phyloP scores from a whole-genome alignment of 73 alveolate species.

The Paramecium sexaurelia region DNA sequence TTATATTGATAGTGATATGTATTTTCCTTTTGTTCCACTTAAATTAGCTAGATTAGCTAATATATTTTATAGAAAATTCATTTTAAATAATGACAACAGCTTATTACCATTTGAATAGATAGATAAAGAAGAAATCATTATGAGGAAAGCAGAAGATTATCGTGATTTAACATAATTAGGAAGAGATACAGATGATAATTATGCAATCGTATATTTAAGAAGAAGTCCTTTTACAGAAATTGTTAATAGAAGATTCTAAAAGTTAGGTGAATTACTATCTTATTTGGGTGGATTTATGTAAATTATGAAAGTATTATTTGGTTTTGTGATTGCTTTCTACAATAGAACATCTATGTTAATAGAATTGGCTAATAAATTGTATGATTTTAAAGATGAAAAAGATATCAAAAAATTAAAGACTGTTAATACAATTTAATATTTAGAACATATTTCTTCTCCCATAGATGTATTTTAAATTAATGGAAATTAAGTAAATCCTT shows the following conservation, averaged over 20 bases:
- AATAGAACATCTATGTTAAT: neutral
- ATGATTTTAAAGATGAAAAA: conserved; percentile 12
- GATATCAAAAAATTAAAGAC: neutral
- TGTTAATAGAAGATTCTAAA: neutral
- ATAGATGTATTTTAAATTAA: neutral
- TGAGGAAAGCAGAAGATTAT: neutral
- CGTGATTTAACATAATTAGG: neutral
- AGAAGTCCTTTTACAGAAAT: neutral
- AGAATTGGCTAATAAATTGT: conserved; percentile 7
- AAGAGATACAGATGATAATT: neutral
- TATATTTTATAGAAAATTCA: neutral
- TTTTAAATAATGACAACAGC: neutral
- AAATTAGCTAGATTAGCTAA: neutral
- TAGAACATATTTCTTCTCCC: neutral
- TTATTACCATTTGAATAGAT: neutral
- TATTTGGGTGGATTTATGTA: conserved; percentile 41
- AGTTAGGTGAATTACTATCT: neutral
- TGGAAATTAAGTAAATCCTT: neutral
- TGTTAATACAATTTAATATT: neutral
- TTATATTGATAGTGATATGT: conserved; percentile 9
- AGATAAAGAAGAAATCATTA: neutral
- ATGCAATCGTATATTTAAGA: neutral
- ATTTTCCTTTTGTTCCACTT: neutral
- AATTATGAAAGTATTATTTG: neutral
- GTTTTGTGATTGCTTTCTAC: neutral